These are phyloP conservation scores for Colletotrichum sp. DNA, from an alignment of 2,329 filamentous ascomycete species.

Conservation along the genomic window DNA sequence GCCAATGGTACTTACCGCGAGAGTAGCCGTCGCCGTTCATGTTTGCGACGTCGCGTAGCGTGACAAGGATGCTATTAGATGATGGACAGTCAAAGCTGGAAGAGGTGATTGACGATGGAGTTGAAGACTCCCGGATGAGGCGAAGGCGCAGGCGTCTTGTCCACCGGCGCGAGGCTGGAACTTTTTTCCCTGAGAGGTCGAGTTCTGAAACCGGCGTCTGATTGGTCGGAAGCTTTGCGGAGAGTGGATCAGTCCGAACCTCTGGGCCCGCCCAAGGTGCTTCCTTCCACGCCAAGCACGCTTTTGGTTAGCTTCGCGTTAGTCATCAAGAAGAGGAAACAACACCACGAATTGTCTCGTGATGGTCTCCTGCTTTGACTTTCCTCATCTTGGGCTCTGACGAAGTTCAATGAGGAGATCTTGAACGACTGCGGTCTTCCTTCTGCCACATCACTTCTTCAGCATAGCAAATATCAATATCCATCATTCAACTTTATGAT, in stretches of 20 bases:
- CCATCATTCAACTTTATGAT: fast-evolving
- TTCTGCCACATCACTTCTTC: background rate
- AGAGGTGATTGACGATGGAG: background rate
- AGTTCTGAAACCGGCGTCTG: constrained; percentile 6
- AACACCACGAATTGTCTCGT: background rate
- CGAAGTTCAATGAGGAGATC: fast-evolving
- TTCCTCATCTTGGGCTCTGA: background rate
- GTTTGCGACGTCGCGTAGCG: constrained; percentile 3
- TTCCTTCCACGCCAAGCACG: background rate
- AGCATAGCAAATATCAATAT: background rate
- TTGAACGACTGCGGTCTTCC: fast-evolving
- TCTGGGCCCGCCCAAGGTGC: background rate
- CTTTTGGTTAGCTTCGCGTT: background rate
- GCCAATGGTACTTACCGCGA: constrained; percentile 16
- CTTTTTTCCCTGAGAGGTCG: constrained; percentile 21
- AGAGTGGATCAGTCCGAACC: background rate
- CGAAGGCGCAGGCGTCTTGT: constrained; percentile 5
- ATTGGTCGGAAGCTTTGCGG: constrained; percentile 1
- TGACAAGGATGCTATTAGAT: background rate
- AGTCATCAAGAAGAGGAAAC: background rate
- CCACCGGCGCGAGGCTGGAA: constrained; percentile 22
- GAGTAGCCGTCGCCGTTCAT: constrained; percentile 26
- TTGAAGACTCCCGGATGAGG: constrained; percentile 11
- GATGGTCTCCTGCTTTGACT: background rate
- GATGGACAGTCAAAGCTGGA: constrained; percentile 4